Conservation (phyloP, 2,329 filamentous ascomycete species). For the Chaetomium olivaceum region DNA sequence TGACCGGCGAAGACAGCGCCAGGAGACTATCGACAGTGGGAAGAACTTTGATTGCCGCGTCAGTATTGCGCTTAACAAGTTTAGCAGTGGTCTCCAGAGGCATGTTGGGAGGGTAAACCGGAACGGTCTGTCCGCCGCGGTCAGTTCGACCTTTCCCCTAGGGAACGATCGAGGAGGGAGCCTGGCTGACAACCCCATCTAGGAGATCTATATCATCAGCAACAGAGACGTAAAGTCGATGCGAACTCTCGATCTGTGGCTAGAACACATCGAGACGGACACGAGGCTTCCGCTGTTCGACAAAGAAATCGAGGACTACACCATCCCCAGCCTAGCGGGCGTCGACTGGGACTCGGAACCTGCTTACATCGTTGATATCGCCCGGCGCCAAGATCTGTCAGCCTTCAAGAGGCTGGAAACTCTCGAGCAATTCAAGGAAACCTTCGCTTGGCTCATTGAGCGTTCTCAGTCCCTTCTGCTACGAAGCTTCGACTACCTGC, state of each 20-base stretch:
- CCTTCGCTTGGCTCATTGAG: slow-evolving; percentile 27
- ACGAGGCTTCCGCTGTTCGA: slow-evolving; percentile 42
- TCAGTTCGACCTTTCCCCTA: slow-evolving; percentile 30
- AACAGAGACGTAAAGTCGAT: slow-evolving; percentile 43
- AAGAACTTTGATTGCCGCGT: slow-evolving; percentile 24
- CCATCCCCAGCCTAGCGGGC: slow-evolving; percentile 34
- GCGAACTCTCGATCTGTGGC: slow-evolving; percentile 43
- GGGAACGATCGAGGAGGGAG: not conserved
- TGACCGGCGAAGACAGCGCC: slow-evolving; percentile 35
- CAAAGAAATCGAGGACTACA: slow-evolving; percentile 38
- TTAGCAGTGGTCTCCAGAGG: slow-evolving; percentile 39
- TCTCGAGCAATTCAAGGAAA: slow-evolving; percentile 20
- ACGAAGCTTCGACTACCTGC: slow-evolving; percentile 19
- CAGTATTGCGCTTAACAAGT: slow-evolving; percentile 44
- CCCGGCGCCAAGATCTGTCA: slow-evolving; percentile 1
- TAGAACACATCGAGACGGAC: slow-evolving; percentile 43
- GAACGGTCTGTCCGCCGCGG: slow-evolving; percentile 41
- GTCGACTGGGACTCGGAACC: slow-evolving; percentile 25
- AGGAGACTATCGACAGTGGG: slow-evolving; percentile 23
- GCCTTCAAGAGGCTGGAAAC: slow-evolving; percentile 19
- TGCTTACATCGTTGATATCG: slow-evolving; percentile 2
- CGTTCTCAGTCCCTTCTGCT: slow-evolving; percentile 18
- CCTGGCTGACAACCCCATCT: not conserved
- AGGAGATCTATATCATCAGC: slow-evolving; percentile 47
- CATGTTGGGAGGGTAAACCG: slow-evolving; percentile 43